Evolutionary conservation across 352 stramenopile genomes (phyloP), one percentile per base, ranked within the genome.

Genomic region (Pythium volutum): DNA sequence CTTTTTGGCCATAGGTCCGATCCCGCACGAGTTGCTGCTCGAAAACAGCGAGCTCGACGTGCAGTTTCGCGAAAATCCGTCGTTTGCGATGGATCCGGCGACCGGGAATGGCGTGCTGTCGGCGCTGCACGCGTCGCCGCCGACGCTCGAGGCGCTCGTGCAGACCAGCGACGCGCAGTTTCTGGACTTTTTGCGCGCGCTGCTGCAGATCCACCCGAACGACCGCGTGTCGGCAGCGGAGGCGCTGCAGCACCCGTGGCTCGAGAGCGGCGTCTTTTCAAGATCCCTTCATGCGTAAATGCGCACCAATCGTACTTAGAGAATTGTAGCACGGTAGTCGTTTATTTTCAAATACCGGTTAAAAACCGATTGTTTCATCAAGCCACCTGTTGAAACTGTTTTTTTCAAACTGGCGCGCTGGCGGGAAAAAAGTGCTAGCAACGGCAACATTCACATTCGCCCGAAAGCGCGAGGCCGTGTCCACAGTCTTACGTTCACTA

Each of bases 191-290:
- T 62, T 94, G 26, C 76, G 71, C 29, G 59, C 66, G n/a, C 53
- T 94, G 20, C 64, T 94, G 55, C 73, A 82, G 59, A 87, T 92
- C 47, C 76, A 94, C 55, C 85, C 85, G 16, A 52, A 54, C 25
- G 48, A 52, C 41, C 81, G 85, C 7, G 47, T 81, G 31, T 81
- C 78, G n/a, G 85, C 82, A 0, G 45, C 62, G 12, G 64, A 85
- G 50, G 82, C 85, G 46, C 64, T 92, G 47, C 45, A 66, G 27
- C 85, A 92, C 36, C 71, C 79, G 16, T 93, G 81, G 79, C 72
- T 93, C 38, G 69, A 82, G 58, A 67, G 66, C 59, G 75, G 78
- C 53, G 74, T 88, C 31, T 89, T 87, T 71, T 84, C 77, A 56
- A 61, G 59, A 55, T 67, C 54, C 9, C 9, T n/a, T 15, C 6